These are phyloP conservation scores for Phytophthora uliginosa DNA, from an alignment of 352 stramenopile species.

Conservation along the genomic window DNA sequence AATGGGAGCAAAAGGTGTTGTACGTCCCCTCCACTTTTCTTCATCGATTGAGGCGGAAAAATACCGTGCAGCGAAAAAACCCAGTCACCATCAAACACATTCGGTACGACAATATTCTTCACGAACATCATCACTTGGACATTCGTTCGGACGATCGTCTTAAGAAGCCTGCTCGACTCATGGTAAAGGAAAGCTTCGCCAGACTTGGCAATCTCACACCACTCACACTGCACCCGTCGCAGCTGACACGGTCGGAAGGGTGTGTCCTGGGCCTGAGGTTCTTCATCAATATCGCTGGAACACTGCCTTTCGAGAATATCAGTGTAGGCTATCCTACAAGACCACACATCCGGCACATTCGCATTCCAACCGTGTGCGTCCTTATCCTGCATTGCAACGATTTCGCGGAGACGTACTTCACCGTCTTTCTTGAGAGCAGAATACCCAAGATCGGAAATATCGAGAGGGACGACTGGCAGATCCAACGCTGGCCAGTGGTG, in stretches of 20 bases:
- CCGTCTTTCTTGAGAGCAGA: slow-evolving; percentile 17
- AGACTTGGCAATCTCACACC: slow-evolving; percentile 20
- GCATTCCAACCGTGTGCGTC: neutral
- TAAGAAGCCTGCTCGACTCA: slow-evolving; percentile 31
- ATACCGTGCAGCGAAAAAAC: neutral
- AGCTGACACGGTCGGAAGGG: neutral
- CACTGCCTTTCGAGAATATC: neutral
- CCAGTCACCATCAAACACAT: slow-evolving; percentile 29
- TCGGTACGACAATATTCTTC: slow-evolving; percentile 29
- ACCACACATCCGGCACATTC: slow-evolving; percentile 15
- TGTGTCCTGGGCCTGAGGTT: neutral
- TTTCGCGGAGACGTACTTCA: slow-evolving; percentile 1
- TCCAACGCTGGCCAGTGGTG: slow-evolving; percentile 10
- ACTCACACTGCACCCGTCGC: slow-evolving; percentile 26
- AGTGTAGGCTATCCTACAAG: neutral
- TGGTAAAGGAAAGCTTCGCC: slow-evolving; percentile 16
- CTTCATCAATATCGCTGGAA: neutral
- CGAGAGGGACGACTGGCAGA: neutral
- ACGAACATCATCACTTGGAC: slow-evolving; percentile 16
- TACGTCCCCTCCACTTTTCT: slow-evolving; percentile 4
- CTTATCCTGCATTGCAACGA: neutral
- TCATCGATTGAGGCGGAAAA: neutral
- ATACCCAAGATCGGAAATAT: neutral
- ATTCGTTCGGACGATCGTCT: slow-evolving; percentile 26
- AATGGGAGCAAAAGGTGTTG: slow-evolving; percentile 40